phyloP scores from a whole-genome alignment of 225 moss, liverwort and hornwort species.

The Pseudoscleropodium purum region DNA sequence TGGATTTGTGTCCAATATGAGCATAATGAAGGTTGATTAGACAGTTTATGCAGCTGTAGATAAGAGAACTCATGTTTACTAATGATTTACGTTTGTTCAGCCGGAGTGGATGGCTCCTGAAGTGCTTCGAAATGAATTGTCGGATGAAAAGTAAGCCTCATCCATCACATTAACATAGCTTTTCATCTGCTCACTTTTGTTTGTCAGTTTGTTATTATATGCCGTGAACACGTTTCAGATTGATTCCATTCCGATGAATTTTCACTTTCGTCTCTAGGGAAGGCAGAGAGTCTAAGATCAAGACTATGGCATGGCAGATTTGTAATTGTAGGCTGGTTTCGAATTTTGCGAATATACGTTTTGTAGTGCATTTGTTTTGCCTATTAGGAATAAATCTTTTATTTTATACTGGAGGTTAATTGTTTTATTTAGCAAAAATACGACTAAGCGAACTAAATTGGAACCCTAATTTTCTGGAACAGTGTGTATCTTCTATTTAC shows the following conservation, averaged over 20 bases:
- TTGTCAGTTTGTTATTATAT: neutral
- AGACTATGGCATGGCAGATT: neutral
- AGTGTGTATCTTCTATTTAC: neutral
- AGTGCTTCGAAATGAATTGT: slow-evolving; percentile 91
- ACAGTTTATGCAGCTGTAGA: neutral
- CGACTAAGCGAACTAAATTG: neutral
- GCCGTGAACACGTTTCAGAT: neutral
- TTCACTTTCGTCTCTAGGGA: neutral
- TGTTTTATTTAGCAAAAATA: neutral
- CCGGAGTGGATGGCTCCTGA: slow-evolving; percentile 99
- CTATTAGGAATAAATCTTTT: neutral
- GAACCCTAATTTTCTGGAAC: neutral
- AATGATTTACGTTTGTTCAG: slow-evolving; percentile 16
- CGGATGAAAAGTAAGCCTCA: slow-evolving; percentile 81
- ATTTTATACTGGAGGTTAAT: neutral
- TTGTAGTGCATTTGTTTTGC: neutral
- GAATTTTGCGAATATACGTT: neutral
- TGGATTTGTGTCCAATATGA: neutral
- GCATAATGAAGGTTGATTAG: neutral
- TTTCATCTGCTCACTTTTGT: neutral
- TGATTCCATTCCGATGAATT: neutral
- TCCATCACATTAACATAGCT: neutral
- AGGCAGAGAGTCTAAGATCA: neutral
- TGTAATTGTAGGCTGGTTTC: neutral
- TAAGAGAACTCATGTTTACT: neutral